Conservation (phyloP, 202 grass and related monocot species). For the Brachypodium distachyon region DNA sequence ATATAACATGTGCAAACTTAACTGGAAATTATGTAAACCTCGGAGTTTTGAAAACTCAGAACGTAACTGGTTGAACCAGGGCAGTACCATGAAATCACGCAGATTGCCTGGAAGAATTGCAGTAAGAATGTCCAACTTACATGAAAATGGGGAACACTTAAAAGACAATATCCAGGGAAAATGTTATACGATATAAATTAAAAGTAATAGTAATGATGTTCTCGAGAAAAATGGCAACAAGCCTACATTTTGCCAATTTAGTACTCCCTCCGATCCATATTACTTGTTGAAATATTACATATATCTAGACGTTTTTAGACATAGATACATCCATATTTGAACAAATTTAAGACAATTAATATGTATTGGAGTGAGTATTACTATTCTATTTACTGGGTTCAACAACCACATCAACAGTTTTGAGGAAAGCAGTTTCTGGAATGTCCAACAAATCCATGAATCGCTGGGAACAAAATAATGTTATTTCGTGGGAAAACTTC, state of each 20-base stretch:
- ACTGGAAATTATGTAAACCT: not conserved
- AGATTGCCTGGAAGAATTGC: not conserved
- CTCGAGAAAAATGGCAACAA: not conserved
- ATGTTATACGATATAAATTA: not conserved
- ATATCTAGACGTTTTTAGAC: too few relatives aligned
- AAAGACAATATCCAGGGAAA: too few relatives aligned
- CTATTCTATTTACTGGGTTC: not conserved
- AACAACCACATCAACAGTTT: not conserved
- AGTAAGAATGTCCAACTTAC: conserved; percentile 7
- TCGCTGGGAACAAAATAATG: not conserved
- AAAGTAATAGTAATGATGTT: not conserved
- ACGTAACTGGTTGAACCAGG: not conserved
- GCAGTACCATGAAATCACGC: not conserved
- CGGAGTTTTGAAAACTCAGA: not conserved
- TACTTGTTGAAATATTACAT: too few relatives aligned
- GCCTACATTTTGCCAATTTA: not conserved
- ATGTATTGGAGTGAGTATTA: not conserved
- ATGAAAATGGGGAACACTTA: not conserved
- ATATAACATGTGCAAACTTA: not conserved
- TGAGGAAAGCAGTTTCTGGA: not conserved
- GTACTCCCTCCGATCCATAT: too few relatives aligned
- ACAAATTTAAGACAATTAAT: too few relatives aligned
- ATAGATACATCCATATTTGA: too few relatives aligned
- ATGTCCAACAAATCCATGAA: not conserved
- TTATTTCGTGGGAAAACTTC: not conserved